Percentiles rank a stretch among this genome's conserved stretches.
Evolutionary conservation across 441 rosid species (phyloP).

Genomic region (Erodium moschatum): DNA sequence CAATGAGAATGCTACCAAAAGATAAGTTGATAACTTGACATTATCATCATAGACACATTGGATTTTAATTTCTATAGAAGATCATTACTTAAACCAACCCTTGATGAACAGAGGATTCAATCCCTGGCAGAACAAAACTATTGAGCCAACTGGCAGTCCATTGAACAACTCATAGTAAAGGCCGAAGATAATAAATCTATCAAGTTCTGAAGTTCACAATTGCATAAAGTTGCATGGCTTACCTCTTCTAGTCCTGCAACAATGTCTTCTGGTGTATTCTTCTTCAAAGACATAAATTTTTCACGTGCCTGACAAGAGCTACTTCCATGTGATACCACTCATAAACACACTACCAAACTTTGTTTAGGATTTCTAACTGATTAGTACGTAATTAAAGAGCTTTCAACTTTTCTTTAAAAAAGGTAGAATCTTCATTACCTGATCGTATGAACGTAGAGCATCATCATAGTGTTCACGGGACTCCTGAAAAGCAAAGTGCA

Average conservation of each 20-base stretch:
- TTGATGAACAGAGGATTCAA: background rate
- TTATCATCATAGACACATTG: background rate
- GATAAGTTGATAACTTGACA: background rate
- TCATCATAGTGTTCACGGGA: conserved; percentile 68
- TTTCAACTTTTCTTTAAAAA: background rate
- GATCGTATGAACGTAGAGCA: conserved; percentile 61
- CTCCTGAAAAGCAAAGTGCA: conserved; percentile 42
- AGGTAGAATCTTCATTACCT: conserved; percentile 38
- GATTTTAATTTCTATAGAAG: background rate
- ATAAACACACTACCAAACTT: background rate
- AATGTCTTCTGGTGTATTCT: conserved; percentile 63
- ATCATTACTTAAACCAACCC: background rate
- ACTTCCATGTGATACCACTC: conserved; percentile 5
- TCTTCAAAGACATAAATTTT: conserved; percentile 76
- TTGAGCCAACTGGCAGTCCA: background rate
- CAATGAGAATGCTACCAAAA: background rate
- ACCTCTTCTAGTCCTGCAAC: conserved; percentile 90
- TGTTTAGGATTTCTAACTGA: background rate
- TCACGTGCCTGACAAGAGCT: conserved; percentile 60
- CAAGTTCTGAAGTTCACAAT: conserved; percentile 6
- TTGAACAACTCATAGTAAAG: background rate
- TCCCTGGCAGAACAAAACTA: background rate
- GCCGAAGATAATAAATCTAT: background rate
- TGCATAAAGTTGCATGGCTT: conserved; percentile 13
- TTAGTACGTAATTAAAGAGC: background rate